Evolutionary conservation across 495 filamentous ascomycete species (phyloP), one percentile per base, ranked within the genome.

Genomic region (Arthonia radiata): DNA sequence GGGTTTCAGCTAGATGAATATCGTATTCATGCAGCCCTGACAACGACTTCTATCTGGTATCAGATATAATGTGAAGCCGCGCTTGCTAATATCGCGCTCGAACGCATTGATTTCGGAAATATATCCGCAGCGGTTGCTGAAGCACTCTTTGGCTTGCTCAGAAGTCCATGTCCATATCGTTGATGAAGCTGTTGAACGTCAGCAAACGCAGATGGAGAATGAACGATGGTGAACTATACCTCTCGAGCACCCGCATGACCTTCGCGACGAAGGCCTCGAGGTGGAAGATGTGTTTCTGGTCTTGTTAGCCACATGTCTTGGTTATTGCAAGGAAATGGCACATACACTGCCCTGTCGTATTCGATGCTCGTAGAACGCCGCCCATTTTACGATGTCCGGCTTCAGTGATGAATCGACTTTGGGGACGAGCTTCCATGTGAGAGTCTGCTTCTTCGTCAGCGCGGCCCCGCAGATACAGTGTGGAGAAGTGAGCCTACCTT

Each of bases 201-300:
- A 7, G 7, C 6, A 11, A 40, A 17, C 17, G 15, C 11, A 29
- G 4, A 7, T 11, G n/a, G 4, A n/a, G 12, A 34, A 18, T 14
- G 11, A 27, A 11, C 10, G 16, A 23, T 3, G 24, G 13, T 11
- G 2, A 15, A 24, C 36, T 55, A 27, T 41, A 71, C 64, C 64
- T 64, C 56, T 97, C 86, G 29, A 83, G 63, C 28, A 97, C 70
- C 36, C 83, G 64, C 80, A 97, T 93, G 44, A 91, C 83, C 53
- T 91, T 92, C 16, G 89, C 83, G 18, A 97, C 83, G 50, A 94
- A 97, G 13, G 86, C 86, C 53, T 97, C 86, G 0, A 97, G 60
- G 38, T 97, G 86, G 47, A 97, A 97, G 25, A 97, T 93, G 14
- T 82, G 71, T 63, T 97, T 97, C 57, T 70, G 8, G 24, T 12